Evolutionary conservation across 75 land plant species (phyloP).

Genomic region (Adiantum capillusveneris): DNA sequence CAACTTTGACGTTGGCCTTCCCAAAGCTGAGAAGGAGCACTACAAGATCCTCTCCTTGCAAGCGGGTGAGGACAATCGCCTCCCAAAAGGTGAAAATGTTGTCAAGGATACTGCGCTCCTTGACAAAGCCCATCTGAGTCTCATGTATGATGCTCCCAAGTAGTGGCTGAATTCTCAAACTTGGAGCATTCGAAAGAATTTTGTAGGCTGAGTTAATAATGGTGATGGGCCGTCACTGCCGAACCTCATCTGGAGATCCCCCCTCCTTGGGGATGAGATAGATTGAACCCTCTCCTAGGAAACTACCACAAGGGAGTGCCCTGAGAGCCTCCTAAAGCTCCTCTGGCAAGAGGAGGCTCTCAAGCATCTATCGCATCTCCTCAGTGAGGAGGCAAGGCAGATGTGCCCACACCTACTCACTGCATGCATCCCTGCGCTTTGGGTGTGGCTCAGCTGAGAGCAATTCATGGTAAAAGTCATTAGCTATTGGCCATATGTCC

Average conservation of each 20-base stretch:
- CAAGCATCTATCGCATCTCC: no score
- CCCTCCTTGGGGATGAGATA: conserved; percentile 3
- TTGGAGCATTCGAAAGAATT: conserved; percentile 2
- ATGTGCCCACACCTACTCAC: no score
- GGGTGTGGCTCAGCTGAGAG: no score
- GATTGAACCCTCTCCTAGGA: not conserved
- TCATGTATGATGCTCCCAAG: not conserved
- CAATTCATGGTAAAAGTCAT: no score
- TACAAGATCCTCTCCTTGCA: no score
- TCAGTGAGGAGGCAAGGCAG: no score
- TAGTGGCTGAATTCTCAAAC: conserved; percentile 3
- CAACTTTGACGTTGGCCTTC: not conserved
- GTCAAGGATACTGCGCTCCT: conserved; percentile 4
- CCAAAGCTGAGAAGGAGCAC: no score
- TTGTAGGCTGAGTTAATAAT: conserved; percentile 9
- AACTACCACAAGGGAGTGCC: no score
- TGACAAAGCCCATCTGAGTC: conserved; percentile 8
- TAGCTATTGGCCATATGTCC: no score
- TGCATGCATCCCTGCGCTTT: no score
- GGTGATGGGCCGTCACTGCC: conserved; percentile 3
- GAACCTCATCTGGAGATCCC: not conserved
- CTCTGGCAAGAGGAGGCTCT: no score
- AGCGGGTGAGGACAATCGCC: not conserved
- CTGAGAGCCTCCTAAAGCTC: no score
- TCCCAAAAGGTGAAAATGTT: conserved; percentile 6